Conservation (phyloP, 2,329 filamentous ascomycete genomes). For the Colletotrichum limetticola region DNA sequence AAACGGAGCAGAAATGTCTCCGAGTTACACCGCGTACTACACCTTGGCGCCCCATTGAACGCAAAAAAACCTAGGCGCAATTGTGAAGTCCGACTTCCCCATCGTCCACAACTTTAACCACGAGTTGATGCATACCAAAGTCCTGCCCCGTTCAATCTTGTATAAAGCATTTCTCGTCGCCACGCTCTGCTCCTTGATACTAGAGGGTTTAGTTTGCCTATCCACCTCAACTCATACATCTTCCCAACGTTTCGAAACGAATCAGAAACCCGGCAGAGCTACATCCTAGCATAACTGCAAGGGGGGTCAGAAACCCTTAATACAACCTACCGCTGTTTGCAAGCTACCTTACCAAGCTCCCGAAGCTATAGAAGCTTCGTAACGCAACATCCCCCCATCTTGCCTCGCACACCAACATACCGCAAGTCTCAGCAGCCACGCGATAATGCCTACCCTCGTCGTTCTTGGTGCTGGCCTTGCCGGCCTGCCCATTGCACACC, state of each 20-base stretch:
- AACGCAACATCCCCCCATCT: neutral
- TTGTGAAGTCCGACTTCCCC: neutral
- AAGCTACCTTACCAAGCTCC: neutral
- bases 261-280: constrained; percentile 10
- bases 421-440: neutral
- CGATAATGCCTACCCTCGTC: constrained; percentile 61
- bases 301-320: neutral
- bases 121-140: too few species aligned
- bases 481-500: constrained; percentile 62
- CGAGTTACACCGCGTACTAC: neutral
- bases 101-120: too few species aligned
- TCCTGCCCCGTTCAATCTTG: neutral
- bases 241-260: constrained; percentile 19
- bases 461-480: constrained; percentile 64
- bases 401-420: neutral
- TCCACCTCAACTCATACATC: neutral
- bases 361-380: neutral
- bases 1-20: neutral
- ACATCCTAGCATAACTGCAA: neutral
- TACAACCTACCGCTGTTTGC: neutral
- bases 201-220: neutral
- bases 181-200: neutral
- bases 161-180: neutral
- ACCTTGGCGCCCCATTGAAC: neutral
- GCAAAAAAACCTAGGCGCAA: neutral